A percentile compares a stretch with the other conserved stretches of the same genome.
Evolutionary conservation across 257 asterid genomes (phyloP).

Genomic region (Craterostigma plantagineum): DNA sequence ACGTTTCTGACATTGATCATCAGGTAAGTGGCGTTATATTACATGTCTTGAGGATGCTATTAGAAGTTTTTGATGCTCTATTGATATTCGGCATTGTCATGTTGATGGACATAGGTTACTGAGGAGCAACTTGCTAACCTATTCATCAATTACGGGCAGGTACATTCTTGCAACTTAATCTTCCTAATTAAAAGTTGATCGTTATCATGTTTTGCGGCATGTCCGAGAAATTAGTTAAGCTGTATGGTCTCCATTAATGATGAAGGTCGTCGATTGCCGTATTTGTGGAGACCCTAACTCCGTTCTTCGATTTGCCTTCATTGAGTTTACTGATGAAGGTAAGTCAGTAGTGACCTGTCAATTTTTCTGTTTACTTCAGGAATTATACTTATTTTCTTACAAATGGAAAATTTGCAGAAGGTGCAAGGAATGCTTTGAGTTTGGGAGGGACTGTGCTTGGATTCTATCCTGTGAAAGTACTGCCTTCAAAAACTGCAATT

Average conservation of each 20-base stretch:
- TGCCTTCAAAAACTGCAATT: conserved; percentile 1
- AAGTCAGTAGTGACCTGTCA: neutral
- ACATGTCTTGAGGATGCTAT: neutral
- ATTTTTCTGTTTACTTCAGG: neutral
- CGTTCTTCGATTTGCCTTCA: neutral
- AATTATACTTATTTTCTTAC: neutral
- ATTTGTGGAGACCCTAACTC: too few species aligned
- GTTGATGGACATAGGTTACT: neutral
- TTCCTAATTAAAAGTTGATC: neutral
- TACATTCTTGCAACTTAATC: neutral
- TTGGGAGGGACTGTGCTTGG: neutral
- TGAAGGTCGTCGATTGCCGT: neutral
- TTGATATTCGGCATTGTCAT: neutral
- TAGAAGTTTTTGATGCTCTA: too few species aligned
- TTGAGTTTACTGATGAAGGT: conserved; percentile 1
- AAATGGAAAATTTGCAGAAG: neutral
- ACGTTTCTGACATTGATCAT: too few species aligned
- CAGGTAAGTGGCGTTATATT: too few species aligned
- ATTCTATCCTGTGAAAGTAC: neutral
- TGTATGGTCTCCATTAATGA: too few species aligned
- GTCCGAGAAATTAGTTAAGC: too few species aligned
- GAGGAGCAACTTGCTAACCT: conserved; percentile 3
- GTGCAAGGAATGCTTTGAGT: conserved; percentile 5
- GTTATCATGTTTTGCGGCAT: neutral
- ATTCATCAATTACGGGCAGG: neutral